Evolutionary conservation across 345 rosid genomes (phyloP).

Genomic region (Gossypioides kirkii): DNA sequence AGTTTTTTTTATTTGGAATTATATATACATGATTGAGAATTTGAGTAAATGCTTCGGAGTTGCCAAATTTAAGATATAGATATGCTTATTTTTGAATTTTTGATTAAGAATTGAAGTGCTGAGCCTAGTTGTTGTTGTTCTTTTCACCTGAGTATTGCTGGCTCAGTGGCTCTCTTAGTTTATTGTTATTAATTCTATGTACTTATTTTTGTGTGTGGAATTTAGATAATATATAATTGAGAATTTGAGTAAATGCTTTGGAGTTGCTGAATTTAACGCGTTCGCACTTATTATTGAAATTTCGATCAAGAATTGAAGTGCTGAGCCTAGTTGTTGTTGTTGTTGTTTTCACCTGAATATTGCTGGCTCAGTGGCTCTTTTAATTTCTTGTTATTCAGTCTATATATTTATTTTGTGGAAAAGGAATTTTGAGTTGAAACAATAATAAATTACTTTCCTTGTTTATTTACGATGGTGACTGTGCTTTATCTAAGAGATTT

Average conservation of each 20-base stretch:
- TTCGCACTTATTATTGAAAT: neutral
- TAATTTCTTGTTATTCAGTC: neutral
- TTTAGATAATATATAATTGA: neutral
- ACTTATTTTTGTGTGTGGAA: neutral
- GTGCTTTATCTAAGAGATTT: neutral
- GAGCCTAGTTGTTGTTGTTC: neutral
- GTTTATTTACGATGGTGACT: neutral
- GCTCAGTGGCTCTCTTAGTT: too few relatives aligned
- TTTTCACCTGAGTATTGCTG: neutral
- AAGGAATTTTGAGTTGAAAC: neutral
- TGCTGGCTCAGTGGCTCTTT: neutral
- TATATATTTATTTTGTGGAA: neutral
- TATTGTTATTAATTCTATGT: too few relatives aligned
- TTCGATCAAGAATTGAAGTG: neutral
- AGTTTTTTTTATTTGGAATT: slow-evolving; percentile 7
- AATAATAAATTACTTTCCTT: neutral
- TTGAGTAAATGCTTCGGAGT: neutral
- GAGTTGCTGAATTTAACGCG: neutral
- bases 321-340: neutral
- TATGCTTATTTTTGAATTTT: neutral
- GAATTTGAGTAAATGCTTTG: neutral
- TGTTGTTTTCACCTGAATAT: neutral
- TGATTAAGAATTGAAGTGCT: neutral
- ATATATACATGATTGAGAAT: neutral
- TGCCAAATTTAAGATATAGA: neutral